Conservation (phyloP, 208 protist species). For the Phytomonas francai region DNA sequence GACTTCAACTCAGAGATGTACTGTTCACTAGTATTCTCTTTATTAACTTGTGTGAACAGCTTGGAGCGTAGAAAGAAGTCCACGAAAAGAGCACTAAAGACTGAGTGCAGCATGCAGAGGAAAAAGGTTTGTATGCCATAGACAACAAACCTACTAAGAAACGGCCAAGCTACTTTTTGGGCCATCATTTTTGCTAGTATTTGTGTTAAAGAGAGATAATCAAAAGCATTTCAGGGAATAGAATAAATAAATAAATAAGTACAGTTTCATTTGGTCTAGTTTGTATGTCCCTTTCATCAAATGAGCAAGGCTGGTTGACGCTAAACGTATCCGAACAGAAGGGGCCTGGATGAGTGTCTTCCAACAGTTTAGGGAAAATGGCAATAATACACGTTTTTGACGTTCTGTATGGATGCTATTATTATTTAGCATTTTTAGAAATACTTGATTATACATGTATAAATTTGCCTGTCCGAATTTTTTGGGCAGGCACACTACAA, state of each 20-base stretch:
- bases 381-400: neutral
- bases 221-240: neutral
- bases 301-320: neutral
- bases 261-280: neutral
- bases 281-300: neutral
- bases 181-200: neutral
- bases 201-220: neutral
- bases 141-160: neutral
- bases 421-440: neutral
- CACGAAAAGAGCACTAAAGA: conserved; percentile 24
- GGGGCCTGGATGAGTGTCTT: neutral
- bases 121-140: neutral
- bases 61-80: conserved; percentile 16
- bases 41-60: neutral
- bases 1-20: neutral
- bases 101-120: conserved; percentile 16
- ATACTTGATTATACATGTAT: neutral
- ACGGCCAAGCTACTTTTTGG: neutral
- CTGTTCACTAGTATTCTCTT: neutral
- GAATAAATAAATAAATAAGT: no score
- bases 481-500: neutral
- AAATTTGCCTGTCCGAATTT: neutral
- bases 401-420: neutral
- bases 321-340: neutral
- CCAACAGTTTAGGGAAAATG: neutral